Conservation (phyloP, 176 grass and related monocot species). For the Zea luxurians region DNA sequence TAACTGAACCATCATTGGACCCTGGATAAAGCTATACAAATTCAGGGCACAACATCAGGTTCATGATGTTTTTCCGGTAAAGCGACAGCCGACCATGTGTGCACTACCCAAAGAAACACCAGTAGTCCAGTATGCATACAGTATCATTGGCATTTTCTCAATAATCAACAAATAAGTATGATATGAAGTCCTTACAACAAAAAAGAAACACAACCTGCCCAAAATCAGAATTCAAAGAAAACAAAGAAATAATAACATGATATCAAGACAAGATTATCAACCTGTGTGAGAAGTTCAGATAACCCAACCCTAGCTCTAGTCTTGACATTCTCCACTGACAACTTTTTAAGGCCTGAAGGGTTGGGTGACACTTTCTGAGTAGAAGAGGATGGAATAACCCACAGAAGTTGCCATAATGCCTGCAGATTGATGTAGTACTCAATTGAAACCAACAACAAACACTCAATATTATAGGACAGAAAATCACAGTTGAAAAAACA, state of each 20-base stretch:
- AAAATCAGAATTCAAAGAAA: constrained; percentile 27
- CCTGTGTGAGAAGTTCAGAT: constrained; percentile 86
- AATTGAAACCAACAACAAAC: neutral
- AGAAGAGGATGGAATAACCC: constrained; percentile 69
- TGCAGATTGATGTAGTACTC: constrained; percentile 39
- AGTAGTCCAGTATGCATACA: constrained; percentile 12
- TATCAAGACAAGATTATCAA: constrained; percentile 35
- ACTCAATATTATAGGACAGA: neutral
- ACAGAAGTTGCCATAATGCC: constrained; percentile 98
- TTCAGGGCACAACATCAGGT: constrained; percentile 8
- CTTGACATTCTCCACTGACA: constrained; percentile 86
- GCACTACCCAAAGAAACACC: neutral
- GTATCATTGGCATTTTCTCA: neutral
- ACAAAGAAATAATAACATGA: constrained; percentile 21
- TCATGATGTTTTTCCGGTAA: constrained; percentile 14
- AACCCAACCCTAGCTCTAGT: constrained; percentile 64
- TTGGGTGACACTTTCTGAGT: constrained; percentile 50
- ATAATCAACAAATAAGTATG: constrained; percentile 10
- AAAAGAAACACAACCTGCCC: neutral
- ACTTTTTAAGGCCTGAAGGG: constrained; percentile 73
- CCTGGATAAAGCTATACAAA: neutral
- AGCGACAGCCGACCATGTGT: neutral
- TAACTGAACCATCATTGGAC: neutral
- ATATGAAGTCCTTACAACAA: neutral
- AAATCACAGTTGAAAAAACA: neutral